These are phyloP conservation scores for Spiraea crenata DNA, from an alignment of 331 rosid species.

Conservation along the genomic window DNA sequence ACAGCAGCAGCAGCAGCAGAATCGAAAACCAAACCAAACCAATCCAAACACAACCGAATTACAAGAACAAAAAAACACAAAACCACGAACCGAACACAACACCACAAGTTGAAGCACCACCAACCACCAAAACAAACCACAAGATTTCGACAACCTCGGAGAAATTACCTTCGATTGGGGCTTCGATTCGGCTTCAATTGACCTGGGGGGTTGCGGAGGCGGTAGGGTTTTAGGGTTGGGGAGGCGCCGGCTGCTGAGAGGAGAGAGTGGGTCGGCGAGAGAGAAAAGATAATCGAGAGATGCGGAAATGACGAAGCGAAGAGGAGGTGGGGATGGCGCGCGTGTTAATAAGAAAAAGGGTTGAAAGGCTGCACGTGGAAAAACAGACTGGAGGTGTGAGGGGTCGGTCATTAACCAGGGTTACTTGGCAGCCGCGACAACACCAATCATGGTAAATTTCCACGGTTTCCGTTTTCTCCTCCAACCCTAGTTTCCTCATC, in stretches of 20 bases:
- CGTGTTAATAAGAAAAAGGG: slow-evolving; percentile 10
- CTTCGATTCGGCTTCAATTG: neutral
- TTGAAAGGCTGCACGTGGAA: slow-evolving; percentile 13
- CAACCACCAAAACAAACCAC: too few species aligned
- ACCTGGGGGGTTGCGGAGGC: neutral
- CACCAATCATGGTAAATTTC: neutral
- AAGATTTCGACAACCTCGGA: too few species aligned
- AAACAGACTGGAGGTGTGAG: neutral
- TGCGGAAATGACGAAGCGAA: slow-evolving; percentile 24
- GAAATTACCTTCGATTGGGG: slow-evolving; percentile 24
- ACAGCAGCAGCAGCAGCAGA: too few species aligned
- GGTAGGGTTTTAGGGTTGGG: slow-evolving; percentile 23
- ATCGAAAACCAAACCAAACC: neutral
- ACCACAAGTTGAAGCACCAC: slow-evolving; percentile 15
- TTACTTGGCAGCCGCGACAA: slow-evolving; percentile 14
- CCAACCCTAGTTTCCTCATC: neutral
- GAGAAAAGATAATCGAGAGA: slow-evolving; percentile 2
- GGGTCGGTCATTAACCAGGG: neutral
- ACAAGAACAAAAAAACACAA: slow-evolving; percentile 1
- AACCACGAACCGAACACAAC: neutral
- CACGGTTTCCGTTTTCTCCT: slow-evolving; percentile 3
- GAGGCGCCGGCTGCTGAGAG: slow-evolving; percentile 23
- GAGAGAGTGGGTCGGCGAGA: slow-evolving; percentile 12
- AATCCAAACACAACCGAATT: slow-evolving; percentile 9
- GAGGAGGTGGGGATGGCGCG: neutral